Percentiles rank a stretch among this genome's conserved stretches.
These are phyloP conservation scores for Lachnellula occidentalis DNA, from an alignment of 2,329 filamentous ascomycete genomes.

Conservation along the genomic window DNA sequence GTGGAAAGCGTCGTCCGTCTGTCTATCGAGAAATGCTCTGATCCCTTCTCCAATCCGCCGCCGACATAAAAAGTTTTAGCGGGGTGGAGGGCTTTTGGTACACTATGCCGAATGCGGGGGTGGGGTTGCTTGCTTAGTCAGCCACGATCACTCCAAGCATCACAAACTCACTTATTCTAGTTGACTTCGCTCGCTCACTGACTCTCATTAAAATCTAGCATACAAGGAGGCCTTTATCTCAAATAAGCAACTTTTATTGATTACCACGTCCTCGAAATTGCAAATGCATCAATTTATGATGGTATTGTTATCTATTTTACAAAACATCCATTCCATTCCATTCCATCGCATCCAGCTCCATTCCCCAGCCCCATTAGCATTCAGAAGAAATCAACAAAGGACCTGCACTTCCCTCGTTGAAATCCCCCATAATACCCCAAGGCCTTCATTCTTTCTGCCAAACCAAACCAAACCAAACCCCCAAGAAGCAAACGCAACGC, in stretches of 20 bases:
- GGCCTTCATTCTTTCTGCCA: slow-evolving; percentile 1
- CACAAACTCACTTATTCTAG: no score
- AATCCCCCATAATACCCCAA: neutral
- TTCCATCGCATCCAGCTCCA: neutral
- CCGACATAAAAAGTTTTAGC: neutral
- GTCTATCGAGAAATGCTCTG: no score
- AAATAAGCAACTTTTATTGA: neutral
- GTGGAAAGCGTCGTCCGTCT: neutral
- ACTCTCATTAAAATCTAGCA: neutral
- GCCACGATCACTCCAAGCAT: no score
- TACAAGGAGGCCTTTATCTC: neutral
- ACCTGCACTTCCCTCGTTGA: slow-evolving; percentile 34
- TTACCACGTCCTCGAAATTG: neutral
- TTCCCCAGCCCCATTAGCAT: no score
- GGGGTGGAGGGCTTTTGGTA: neutral
- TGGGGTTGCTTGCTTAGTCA: no score
- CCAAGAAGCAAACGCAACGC: neutral
- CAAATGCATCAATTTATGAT: neutral
- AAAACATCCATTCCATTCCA: neutral
- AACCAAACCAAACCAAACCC: slow-evolving; percentile 12
- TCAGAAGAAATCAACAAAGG: slow-evolving; percentile 18
- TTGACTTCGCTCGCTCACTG: no score
- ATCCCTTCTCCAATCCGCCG: neutral
- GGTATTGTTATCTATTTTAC: neutral
- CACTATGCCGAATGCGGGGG: neutral